phyloP scores from a whole-genome alignment of 2,329 filamentous ascomycete genomes.

The Hymenoscyphus salicellus region DNA sequence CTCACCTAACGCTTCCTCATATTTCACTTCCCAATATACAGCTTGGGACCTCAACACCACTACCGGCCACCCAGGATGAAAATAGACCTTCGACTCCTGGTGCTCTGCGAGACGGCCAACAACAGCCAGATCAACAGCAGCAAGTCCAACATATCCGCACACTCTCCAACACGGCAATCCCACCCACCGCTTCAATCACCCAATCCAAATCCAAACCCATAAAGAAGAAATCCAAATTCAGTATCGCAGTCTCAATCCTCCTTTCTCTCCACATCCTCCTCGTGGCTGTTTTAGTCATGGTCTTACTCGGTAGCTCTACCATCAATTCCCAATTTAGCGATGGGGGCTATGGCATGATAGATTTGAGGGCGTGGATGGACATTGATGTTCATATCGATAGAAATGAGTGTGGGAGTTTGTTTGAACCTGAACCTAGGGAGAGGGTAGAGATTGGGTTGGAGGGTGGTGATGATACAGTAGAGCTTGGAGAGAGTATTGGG shows the following conservation, averaged over 20 bases:
- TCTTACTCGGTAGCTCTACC: background rate
- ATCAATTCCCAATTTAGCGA: background rate
- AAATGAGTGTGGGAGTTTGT: too few relatives aligned
- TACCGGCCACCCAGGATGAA: too few relatives aligned
- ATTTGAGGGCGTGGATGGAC: too few relatives aligned
- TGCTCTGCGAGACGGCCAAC: too few relatives aligned
- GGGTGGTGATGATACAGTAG: too few relatives aligned
- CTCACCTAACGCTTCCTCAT: background rate
- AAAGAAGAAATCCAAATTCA: background rate
- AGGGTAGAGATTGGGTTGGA: background rate
- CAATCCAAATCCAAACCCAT: background rate
- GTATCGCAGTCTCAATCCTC: background rate
- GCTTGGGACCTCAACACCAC: too few relatives aligned
- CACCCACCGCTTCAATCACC: background rate
- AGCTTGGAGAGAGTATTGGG: background rate
- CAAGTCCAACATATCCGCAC: background rate
- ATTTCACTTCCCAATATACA: background rate
- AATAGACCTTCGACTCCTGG: too few relatives aligned
- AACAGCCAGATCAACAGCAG: background rate
- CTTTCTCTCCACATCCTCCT: background rate
- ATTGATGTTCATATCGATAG: too few relatives aligned
- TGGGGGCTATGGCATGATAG: background rate
- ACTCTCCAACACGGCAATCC: too few relatives aligned
- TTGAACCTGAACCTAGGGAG: background rate
- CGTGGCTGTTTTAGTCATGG: background rate